A percentile compares a stretch with the other conserved stretches of the same genome.
Evolutionary conservation across 306 rosid species (phyloP).

Genomic region (Quercus ilex): DNA sequence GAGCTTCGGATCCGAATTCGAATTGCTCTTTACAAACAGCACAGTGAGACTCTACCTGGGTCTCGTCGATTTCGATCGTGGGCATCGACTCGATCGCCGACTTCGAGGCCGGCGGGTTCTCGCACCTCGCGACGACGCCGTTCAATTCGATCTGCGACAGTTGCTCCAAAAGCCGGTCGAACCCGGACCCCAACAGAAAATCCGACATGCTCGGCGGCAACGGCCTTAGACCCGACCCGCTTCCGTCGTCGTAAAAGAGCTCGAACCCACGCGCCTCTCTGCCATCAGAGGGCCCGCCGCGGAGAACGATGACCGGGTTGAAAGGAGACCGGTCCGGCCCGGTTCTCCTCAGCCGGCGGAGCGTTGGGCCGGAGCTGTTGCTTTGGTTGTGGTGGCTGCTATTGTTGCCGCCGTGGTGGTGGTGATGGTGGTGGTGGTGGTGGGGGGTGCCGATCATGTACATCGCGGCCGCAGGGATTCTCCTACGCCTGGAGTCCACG

Average conservation of each 20-base stretch:
- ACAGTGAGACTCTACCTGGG: slow-evolving; percentile 57
- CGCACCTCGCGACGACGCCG: slow-evolving; percentile 51
- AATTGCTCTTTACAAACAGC: slow-evolving; percentile 78
- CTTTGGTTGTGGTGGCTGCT: too few species aligned
- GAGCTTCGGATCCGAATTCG: slow-evolving; percentile 44
- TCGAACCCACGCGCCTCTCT: slow-evolving; percentile 64
- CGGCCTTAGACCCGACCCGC: slow-evolving; percentile 72
- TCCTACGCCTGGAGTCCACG: slow-evolving; percentile 42
- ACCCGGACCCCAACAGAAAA: slow-evolving; percentile 72
- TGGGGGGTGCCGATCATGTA: slow-evolving; percentile 54
- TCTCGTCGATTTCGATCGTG: slow-evolving; percentile 44
- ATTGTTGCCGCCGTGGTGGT: too few species aligned
- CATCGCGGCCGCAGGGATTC: slow-evolving; percentile 54
- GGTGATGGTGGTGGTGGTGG: too few species aligned
- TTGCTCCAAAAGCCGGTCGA: slow-evolving; percentile 73
- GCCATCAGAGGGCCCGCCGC: slow-evolving; percentile 36
- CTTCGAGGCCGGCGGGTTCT: slow-evolving; percentile 73
- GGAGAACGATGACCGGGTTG: slow-evolving; percentile 77
- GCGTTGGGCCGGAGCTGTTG: slow-evolving; percentile 17
- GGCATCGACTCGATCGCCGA: slow-evolving; percentile 73
- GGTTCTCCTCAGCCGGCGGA: slow-evolving; percentile 36
- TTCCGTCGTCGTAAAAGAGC: slow-evolving; percentile 71
- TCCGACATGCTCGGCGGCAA: slow-evolving; percentile 81
- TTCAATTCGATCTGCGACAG: slow-evolving; percentile 70
- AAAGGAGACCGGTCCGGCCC: slow-evolving; percentile 61